Base-by-base conservation (phyloP, 441 rosid species). In the Raphanus hybrid region DNA sequence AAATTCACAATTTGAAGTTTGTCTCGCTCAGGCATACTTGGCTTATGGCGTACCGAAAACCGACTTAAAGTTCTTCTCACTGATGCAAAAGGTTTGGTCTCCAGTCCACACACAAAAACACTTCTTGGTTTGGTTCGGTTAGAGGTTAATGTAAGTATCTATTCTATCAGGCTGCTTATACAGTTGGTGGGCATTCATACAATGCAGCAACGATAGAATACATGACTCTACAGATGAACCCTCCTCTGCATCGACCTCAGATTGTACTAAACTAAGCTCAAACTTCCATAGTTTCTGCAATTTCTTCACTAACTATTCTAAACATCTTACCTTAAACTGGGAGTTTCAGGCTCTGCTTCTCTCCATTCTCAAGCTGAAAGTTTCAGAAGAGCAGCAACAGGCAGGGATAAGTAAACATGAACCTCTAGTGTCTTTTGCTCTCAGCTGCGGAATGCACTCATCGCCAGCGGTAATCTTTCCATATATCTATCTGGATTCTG, bases 21-120 rank as follows among this genome's bases (percentile, higher is more conserved):
- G 43, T 70, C 55, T 75, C 52, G 61, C 32, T 27, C 86, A 92
- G 96, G 98, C 94, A 26, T 94, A 89, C 86, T 89, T 94, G 85
- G 98, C 97, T 20, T 94, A 90, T 73, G 97, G 98, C 11, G 94
- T 94, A 63, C 96, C 96, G 12, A 86, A 87, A 82, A 90, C 93
- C 20, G 98, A 94, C 78, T 75, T 92, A 82, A 92, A 92, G 86
- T 85, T 90, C 78, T 94, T 94, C 86, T 92, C 97, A 4, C 82
- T 90, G 84, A 87, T 94, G 96, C 97, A 93, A 86, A 93, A 92
- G 98, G 97, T 93, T 73, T 73, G 78, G 64, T 76, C 77, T 2
- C 26, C 26, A 23, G 26, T 48, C 66, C 18, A 45, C 23, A 69
- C 32, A 45, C 52, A 45, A 45, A 4, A 9, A 20, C 14, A 69